Evolutionary conservation across 371 early-diverging fungal genomes (phyloP), one percentile per base, ranked within the genome.

Genomic region (Umbelopsis sp.): DNA sequence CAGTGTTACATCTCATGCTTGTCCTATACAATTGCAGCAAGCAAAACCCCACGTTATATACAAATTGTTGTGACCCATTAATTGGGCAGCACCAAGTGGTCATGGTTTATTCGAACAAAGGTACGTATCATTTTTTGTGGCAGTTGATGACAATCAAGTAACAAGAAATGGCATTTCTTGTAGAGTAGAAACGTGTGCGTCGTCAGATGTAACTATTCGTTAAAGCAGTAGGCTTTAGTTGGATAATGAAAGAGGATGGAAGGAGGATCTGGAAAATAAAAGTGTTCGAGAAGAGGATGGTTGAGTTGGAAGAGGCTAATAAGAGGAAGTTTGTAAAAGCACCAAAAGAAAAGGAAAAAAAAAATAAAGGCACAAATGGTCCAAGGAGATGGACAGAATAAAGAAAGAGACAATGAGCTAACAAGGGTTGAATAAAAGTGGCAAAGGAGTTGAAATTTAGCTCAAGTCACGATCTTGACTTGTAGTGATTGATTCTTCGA

Each of bases 201-300:
- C 8, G 48, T 48, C n/a, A 16, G 41, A 18, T 48, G 48, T 16
- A 48, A 48, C 16, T 48, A 48, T 48, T 6, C 12, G 20, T n/a
- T 1, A 48, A n/a, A 48, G 48, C 5, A 48, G 48, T n/a, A 48
- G 48, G 16, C 48, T 48, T 16, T 8, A 20, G 48, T 20, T 16
- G 11, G 11, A 18, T 16, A 20, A 20, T 5, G 20, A 48, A 16
- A 1, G 48, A 48, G 20, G 6, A 20, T 48, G 48, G 48, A 48
- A 48, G 48, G 48, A 48, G 48, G 48, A 48, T 48, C 48, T n/a
- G 48, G 48, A 48, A 48, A 20, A 48, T 12, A 48, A 48, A 48
- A 18, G 41, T 10, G 4, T 12, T 12, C 41, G 12, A 48, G 16
- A 48, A 48, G 16, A 5, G 48, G 16, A 1, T 12, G 29, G 29